Base-by-base conservation (phyloP, 495 filamentous ascomycete genomes). In the Aspergillus diversus region DNA sequence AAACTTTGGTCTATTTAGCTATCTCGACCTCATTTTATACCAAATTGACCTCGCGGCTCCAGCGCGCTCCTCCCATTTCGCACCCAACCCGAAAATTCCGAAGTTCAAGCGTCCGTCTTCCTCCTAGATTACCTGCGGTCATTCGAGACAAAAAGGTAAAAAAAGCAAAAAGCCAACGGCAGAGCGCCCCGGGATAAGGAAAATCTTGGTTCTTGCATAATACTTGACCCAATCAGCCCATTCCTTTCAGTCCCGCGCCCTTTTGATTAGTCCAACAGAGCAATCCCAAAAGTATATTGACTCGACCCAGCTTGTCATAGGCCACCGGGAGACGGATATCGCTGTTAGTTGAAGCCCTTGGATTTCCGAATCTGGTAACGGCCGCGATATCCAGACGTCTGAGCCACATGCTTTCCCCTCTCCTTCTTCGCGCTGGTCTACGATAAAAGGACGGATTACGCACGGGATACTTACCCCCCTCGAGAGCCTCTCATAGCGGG, bases 191-290 rank as follows among this genome's bases (percentile, higher is more conserved):
- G 17, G 46, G 34, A 51, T 57, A 63, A 63, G 16, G 39, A 27
- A 47, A 57, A 59, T 53, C 39, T 52, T 57, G 33, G 33, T 52
- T 42, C 1, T 37, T 33, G 53, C 60, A 57, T 21, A 21, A 8
- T 17, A 35, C 12, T 27, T 16, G 15, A 34, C 33, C 59, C 53
- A 63, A 63, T 63, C 60, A 57, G 54, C 39, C 53, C 7, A 49
- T 16, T 15, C 33, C 17, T 57, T 16, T 11, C n/a, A 56, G 60
- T 55, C 52, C 59, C 60, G 43, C 43, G 52, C 32, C 43, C 33
- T 13, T 63, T 33, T 57, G 60, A 63, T 57, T 63, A 49, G 60
- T 56, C 53, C 53, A 57, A 49, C 53, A 33, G 53, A 56, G 53
- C 46, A 37, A 63, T 32, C 33, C n/a, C 17, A 43, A 37, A 63